These are phyloP conservation scores for Carex parvula DNA, from an alignment of 176 grass and related monocot species.

Conservation along the genomic window DNA sequence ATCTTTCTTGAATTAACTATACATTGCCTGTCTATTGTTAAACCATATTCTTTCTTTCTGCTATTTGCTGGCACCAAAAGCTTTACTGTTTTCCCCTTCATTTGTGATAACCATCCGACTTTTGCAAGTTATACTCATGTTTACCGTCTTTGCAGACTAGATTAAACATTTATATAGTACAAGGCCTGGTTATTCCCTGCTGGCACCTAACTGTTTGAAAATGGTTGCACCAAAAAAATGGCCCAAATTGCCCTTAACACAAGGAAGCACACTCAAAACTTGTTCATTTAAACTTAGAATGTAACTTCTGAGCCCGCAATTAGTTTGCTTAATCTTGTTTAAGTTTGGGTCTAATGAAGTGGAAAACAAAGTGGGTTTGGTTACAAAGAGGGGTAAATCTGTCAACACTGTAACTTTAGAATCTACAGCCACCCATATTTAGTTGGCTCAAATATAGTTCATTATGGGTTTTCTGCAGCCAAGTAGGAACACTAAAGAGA, in stretches of 20 bases:
- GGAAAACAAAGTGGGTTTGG: background rate
- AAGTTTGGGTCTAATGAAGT: background rate
- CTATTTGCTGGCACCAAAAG: background rate
- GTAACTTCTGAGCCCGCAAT: background rate
- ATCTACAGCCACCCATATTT: background rate
- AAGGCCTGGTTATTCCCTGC: background rate
- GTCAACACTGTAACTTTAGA: background rate
- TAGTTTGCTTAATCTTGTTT: constrained; percentile 1
- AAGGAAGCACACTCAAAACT: background rate
- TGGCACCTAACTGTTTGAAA: background rate
- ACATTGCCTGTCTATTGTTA: background rate
- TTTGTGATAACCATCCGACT: background rate
- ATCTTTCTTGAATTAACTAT: background rate
- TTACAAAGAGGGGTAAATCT: background rate
- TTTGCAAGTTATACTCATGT: constrained; percentile 7
- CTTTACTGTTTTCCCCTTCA: background rate
- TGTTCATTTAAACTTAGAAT: background rate
- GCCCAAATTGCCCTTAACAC: background rate
- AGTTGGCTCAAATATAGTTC: background rate
- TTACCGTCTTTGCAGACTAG: background rate
- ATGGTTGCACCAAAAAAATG: background rate
- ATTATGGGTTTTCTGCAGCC: background rate
- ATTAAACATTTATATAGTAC: background rate
- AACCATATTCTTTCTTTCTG: background rate
- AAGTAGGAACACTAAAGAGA: background rate